Evolutionary conservation across 371 early-diverging fungal genomes (phyloP), one percentile per base, ranked within the genome.

Genomic region (Mortierella sp.): DNA sequence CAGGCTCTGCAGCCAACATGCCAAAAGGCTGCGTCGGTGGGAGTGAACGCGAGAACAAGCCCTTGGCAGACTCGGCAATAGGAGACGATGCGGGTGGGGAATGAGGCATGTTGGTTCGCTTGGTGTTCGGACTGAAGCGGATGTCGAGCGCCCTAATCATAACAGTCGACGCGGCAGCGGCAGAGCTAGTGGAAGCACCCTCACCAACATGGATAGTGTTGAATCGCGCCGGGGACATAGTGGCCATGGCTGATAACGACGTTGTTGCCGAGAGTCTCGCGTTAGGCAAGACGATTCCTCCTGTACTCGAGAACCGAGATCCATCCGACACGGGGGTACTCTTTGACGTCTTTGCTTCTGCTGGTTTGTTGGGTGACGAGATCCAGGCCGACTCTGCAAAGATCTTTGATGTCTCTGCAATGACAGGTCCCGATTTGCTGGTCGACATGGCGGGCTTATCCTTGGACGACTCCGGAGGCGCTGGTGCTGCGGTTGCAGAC

Each of bases 321-420:
- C 78, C 67, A n/a, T 79, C 72, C 10, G 61, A 31, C 46, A 28
- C 44, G 13, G 51, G 6, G 14, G 73, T 34, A 5, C 40, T 70
- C n/a, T 69, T 53, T 19, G 72, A 61, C 19, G 37, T 19, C 50
- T 69, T 80, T 26, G 70, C 28, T n/a, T 46, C 77, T 24, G 26
- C 71, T 9, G 71, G 50, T 3, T 50, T 70, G 37, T 76, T 57
- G 11, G 85, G 81, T 0, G 81, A 54, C 3, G 81, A 78, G 31
- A 85, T 73, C 81, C 85, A 85, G 16, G 81, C 72, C 21, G 86
- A 73, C 8, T 86, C 79, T 5, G 86, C 82, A 61, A 82, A 70
- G 4, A 82, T 43, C 34, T 24, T 78, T n/a, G 86, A 79, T 43
- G 82, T 79, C 44, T 79, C 86, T 3, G 86, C 82, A 16, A 79